Conservation (phyloP, 306 rosid genomes). For the Vigna unguiculata region DNA sequence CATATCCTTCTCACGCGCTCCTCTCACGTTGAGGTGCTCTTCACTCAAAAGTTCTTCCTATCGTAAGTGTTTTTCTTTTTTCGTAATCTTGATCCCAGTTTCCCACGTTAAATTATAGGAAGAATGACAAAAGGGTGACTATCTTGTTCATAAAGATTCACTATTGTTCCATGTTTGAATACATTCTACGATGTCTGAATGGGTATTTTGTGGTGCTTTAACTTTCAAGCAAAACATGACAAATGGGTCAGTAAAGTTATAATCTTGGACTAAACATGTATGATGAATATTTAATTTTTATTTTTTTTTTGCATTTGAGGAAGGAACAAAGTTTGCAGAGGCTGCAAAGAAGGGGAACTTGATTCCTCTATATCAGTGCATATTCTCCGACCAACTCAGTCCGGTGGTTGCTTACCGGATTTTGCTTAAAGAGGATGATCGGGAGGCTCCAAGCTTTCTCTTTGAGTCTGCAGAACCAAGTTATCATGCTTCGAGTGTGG, state of each 20-base stretch:
- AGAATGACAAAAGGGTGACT: constrained; percentile 6
- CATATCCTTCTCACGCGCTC: constrained; percentile 40
- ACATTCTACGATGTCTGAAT: background rate
- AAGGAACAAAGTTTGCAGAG: constrained; percentile 55
- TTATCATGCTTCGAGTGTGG: constrained; percentile 42
- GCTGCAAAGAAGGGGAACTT: constrained; percentile 69
- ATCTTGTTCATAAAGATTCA: constrained; percentile 23
- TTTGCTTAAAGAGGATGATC: constrained; percentile 72
- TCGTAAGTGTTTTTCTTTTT: constrained; percentile 42
- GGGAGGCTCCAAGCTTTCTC: constrained; percentile 87
- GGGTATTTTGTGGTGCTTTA: background rate
- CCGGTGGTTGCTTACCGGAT: constrained; percentile 79
- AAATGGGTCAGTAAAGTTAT: background rate
- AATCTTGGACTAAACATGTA: background rate
- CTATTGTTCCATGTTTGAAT: constrained; percentile 16
- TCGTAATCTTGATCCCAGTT: background rate
- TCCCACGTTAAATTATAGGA: background rate
- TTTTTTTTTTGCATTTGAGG: constrained; percentile 47
- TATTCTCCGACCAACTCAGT: constrained; percentile 83
- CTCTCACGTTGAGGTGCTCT: constrained; percentile 48
- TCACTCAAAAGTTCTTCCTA: constrained; percentile 30
- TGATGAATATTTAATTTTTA: background rate
- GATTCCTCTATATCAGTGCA: constrained; percentile 67
- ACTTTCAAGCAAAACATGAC: background rate
- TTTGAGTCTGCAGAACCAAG: constrained; percentile 82